Evolutionary conservation across 2,329 filamentous ascomycete species (phyloP), one percentile per base, ranked within the genome.

Genomic region (Sporothrix brunneoviolacea): DNA sequence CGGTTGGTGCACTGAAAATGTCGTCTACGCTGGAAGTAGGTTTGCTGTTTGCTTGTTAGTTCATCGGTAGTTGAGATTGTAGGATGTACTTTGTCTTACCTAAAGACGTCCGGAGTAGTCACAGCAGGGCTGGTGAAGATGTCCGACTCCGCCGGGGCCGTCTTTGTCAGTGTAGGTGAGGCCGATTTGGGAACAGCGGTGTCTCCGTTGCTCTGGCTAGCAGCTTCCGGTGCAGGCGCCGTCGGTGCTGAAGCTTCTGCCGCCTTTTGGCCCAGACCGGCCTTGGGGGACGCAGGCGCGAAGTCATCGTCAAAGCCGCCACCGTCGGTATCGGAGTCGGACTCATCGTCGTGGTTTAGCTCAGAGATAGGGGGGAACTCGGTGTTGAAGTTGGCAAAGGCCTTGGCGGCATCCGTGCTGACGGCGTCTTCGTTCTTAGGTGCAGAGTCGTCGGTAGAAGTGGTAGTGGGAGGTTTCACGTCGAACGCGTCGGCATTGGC

Each of bases 301-400:
- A 96, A 85, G 63, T 98, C 93, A 44, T 94, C 91, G 62, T 97
- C 97, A 0, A 91, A 89, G 37, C 88, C 89, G 43, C 80, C 79
- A 16, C 48, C 50, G 42, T 88, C 87, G 53, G 81, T 86, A 49
- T 83, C 84, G 27, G 84, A 85, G 52, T 94, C 89, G 27, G 86
- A 91, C n/a, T 94, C 85, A 21, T 91, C 88, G 51, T 91, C 86
- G 27, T 82, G 77, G 55, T 87, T 85, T 52, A 96, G 70, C 64
- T 91, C 88, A n/a, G 85, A 83, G 54, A 97, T 95, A 1, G 91
- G 93, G 28, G 93, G 93, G 63, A 97, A 97, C 64, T 97, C 93
- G 19, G 81, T 76, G 61, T 83, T 77, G 60, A 88, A 86, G 49
- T 68, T 72, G 3, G 76, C 64, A 18, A 71, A 70, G 2, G 69